These are phyloP conservation scores for Otatea glauca DNA, from an alignment of 176 grass and related monocot genomes.

Conservation along the genomic window DNA sequence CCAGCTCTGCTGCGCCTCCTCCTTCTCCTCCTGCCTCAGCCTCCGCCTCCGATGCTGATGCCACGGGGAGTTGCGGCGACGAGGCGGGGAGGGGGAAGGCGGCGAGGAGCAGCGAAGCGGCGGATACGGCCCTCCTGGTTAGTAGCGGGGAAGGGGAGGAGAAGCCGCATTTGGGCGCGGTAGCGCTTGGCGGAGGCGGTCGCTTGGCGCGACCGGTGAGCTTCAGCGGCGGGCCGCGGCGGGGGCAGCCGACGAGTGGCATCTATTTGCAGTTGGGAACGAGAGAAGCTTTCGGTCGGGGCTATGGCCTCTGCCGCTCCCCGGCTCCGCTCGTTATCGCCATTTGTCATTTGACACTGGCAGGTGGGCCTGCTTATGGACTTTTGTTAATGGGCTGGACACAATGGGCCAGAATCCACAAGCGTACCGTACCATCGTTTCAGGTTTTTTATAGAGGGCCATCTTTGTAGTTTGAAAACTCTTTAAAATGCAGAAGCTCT, in stretches of 20 bases:
- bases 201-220: slow-evolving; percentile 33
- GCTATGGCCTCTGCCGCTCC: slow-evolving; percentile 16
- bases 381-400: background rate
- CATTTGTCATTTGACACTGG: slow-evolving; percentile 5
- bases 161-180: background rate
- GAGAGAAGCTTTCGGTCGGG: background rate
- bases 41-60: slow-evolving; percentile 40
- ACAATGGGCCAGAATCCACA: background rate
- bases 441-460: no score
- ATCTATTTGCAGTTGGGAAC: slow-evolving; percentile 11
- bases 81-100: slow-evolving; percentile 28
- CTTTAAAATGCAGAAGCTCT: no score
- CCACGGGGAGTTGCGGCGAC: slow-evolving; percentile 7
- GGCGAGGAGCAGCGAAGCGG: slow-evolving; percentile 47
- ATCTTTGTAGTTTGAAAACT: no score
- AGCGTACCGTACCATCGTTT: no score
- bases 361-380: background rate
- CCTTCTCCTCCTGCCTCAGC: background rate
- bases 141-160: background rate
- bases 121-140: slow-evolving; percentile 45
- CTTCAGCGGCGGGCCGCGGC: slow-evolving; percentile 48
- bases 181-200: slow-evolving; percentile 5
- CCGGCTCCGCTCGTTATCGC: slow-evolving; percentile 28
- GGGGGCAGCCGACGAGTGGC: slow-evolving; percentile 47
- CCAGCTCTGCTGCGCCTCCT: background rate